Percentiles rank a stretch among this genome's conserved stretches.
Conservation (phyloP, 805 yeast genomes). For the Hanseniaspora lachancei region DNA sequence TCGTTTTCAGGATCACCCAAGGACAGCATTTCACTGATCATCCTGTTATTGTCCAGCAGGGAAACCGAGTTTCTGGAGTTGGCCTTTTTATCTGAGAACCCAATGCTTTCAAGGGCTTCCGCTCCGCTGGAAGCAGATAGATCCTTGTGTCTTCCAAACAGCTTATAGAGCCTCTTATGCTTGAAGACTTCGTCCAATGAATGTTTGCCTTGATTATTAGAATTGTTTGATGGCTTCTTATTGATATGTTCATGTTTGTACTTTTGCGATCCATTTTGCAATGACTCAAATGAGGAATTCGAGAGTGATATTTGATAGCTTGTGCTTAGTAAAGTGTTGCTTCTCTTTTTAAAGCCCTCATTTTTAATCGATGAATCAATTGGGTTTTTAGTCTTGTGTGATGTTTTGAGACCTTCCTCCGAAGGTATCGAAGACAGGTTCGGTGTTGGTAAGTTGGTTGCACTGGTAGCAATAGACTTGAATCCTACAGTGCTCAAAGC, state of each 20-base stretch:
- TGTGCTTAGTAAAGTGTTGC: neutral
- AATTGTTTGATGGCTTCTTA: neutral
- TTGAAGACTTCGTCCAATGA: neutral
- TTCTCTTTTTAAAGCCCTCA: neutral
- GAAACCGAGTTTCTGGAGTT: neutral
- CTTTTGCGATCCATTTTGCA: neutral
- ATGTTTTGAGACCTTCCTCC: neutral
- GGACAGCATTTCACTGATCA: neutral
- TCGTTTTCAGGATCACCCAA: slow-evolving; percentile 5
- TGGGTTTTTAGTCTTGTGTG: neutral
- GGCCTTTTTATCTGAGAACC: neutral
- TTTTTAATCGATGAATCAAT: neutral
- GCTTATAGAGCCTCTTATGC: neutral
- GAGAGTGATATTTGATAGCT: neutral
- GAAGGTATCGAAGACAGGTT: neutral
- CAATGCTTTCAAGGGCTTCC: neutral
- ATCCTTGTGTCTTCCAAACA: slow-evolving; percentile 3
- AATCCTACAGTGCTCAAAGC: slow-evolving; percentile 23
- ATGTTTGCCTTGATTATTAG: neutral
- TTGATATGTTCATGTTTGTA: neutral
- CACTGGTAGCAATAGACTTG: slow-evolving; percentile 18
- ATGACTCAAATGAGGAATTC: neutral
- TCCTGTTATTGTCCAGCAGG: neutral
- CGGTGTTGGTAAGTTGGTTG: neutral
- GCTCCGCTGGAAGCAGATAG: neutral